Evolutionary conservation across 768 basidiomycete genomes (phyloP).

Genomic region (Boletus coccyginus): DNA sequence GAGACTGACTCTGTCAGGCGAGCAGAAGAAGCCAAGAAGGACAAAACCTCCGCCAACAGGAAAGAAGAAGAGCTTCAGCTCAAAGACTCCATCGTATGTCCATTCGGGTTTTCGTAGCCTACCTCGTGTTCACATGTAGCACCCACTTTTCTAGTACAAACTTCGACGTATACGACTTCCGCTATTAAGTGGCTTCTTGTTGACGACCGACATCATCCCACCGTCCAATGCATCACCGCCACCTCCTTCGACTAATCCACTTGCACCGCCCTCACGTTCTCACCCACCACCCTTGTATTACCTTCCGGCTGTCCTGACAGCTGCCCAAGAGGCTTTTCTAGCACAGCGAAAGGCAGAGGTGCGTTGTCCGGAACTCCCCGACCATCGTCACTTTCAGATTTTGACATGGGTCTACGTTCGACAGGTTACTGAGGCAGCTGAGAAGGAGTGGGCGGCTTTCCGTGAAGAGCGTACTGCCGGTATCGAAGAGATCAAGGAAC

Average conservation of each 20-base stretch:
- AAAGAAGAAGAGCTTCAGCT: slow-evolving; percentile 82
- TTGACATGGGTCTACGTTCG: slow-evolving; percentile 2
- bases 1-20: slow-evolving; percentile 84
- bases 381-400: neutral
- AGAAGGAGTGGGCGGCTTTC: slow-evolving; percentile 70
- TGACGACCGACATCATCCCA: slow-evolving; percentile 68
- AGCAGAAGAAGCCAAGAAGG: slow-evolving; percentile 84
- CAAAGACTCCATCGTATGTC: slow-evolving; percentile 75
- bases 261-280: slow-evolving; percentile 52
- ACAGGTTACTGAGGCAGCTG: slow-evolving; percentile 59
- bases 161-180: slow-evolving; percentile 71
- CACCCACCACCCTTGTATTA: slow-evolving; percentile 80
- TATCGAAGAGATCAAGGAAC: slow-evolving; percentile 57
- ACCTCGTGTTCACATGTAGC: neutral
- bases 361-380: slow-evolving; percentile 12
- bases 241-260: slow-evolving; percentile 31
- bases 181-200: slow-evolving; percentile 68
- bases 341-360: slow-evolving; percentile 62
- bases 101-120: neutral
- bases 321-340: slow-evolving; percentile 69
- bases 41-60: slow-evolving; percentile 69
- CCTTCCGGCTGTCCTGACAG: slow-evolving; percentile 64
- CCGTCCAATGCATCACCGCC: slow-evolving; percentile 31
- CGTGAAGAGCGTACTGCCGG: slow-evolving; percentile 54
- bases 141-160: slow-evolving; percentile 53